Base-by-base conservation (phyloP, 768 basidiomycete genomes). In the Russula abietina region DNA sequence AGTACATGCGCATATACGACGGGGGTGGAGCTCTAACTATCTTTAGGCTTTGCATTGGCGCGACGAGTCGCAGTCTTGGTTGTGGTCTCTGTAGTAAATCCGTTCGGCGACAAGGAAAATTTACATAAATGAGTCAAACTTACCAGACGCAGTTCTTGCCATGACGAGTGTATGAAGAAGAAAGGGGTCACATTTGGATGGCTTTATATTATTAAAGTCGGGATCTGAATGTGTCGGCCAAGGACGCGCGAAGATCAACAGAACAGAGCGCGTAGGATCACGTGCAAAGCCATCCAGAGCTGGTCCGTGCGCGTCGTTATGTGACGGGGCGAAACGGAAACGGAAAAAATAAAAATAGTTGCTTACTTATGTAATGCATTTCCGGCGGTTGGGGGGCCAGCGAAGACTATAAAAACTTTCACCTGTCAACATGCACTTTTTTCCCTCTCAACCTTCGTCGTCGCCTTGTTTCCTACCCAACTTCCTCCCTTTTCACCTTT, bases 51-150 rank as follows among this genome's bases (percentile, higher is more conserved):
- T 9, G 74, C 71, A 53, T 79, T 83, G 57, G 81, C 80, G 3
- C 76, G 70, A 69, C 81, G 82, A 9, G 83, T 83, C n/a, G 84
- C 83, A 0, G 79, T 67, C 74, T 84, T 85, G 53, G 81, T 82
- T 63, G 76, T 77, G 7, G 80, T 81, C 58, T 73, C 84, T 83
- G 57, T 24, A 46, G 17, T 50, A 61, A 65, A 62, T 69, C 32
- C 4, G 39, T 55, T 28, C 51, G 7, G 16, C 46, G 26, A 7
- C 38, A 19, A 22, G 16, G 16, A 32, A 48, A 33, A 6, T 24
- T 38, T 16, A 39, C 10, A n/a, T 30, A 17, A 12, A 59, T 1
- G 11, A 36, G 16, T 48, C 12, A 14, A 45, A 70, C 75, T 17
- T 58, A 82, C 83, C 80, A 59, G 82, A 81, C 12, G 77, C 70